Conservation (phyloP, 352 stramenopile genomes). For the Pythium angustatum region DNA sequence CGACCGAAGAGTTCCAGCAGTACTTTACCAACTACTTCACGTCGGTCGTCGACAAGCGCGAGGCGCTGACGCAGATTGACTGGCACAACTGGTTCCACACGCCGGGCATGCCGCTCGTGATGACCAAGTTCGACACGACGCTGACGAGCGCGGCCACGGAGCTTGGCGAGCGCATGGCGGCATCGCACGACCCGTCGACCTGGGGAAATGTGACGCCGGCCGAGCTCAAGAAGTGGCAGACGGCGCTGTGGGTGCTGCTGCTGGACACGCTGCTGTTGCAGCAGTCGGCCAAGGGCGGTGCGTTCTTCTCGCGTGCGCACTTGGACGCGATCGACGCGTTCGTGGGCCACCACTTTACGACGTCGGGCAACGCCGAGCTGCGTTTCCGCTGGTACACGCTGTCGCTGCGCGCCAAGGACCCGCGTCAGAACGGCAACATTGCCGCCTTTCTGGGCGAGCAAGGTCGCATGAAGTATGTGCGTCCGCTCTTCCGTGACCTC, state of each 20-base stretch:
- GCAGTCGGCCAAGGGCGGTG: conserved; percentile 27
- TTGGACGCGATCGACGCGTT: conserved; percentile 66
- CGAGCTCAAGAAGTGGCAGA: conserved; percentile 37
- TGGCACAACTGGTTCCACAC: conserved; percentile 93
- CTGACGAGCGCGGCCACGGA: conserved; percentile 49
- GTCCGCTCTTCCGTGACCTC: conserved; percentile 62
- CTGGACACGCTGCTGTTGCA: conserved; percentile 59
- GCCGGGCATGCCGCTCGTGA: conserved; percentile 87
- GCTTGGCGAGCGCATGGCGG: conserved; percentile 45
- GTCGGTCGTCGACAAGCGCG: conserved; percentile 17
- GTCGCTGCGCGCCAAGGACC: conserved; percentile 48
- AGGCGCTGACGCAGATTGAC: conserved; percentile 71
- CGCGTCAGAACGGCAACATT: conserved; percentile 42
- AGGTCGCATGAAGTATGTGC: conserved; percentile 75
- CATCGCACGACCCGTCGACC: conserved; percentile 26
- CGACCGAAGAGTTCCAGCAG: conserved; percentile 55
- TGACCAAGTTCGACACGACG: conserved; percentile 87
- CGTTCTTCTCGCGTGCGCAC: conserved; percentile 32
- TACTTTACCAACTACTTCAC: conserved; percentile 66
- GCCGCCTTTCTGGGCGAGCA: conserved; percentile 62
- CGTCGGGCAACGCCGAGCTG: conserved; percentile 65
- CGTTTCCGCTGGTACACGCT: conserved; percentile 75
- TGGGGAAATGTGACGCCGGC: conserved; percentile 25
- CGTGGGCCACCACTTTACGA: conserved; percentile 43
- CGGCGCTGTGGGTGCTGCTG: conserved; percentile 55